Base-by-base conservation (phyloP, 345 rosid genomes). In the Physaria fendleri region DNA sequence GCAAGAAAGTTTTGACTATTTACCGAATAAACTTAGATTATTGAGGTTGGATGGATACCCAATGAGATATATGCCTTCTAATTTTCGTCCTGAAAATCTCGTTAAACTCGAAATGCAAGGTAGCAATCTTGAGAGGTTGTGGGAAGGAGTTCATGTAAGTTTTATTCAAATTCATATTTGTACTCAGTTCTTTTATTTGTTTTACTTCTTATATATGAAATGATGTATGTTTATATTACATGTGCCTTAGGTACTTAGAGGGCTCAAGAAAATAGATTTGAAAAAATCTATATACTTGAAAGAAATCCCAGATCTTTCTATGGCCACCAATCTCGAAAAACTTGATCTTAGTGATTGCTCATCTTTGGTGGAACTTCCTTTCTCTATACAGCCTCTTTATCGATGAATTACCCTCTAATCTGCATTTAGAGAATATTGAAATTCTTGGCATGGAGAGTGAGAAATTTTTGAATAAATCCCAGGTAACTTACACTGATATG, bases 221-320 rank as follows among this genome's bases (percentile, higher is more conserved):
- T n/a, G n/a, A n/a, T n/a, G n/a, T n/a, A n/a, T n/a, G n/a, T n/a
- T n/a, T n/a, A n/a, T n/a, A n/a, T n/a, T n/a, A n/a, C n/a, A n/a
- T n/a, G n/a, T n/a, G n/a, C n/a, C n/a, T n/a, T n/a, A 73, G 77
- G 0, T 13, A n/a, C 25, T 56, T 16, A 32, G 6, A 15, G 62
- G 25, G 8, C 32, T 73, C 6, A 68, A 34, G 38, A 5, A 12
- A 28, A 9, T 76, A 6, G 11, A 51, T 20, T 1, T 46, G 7
- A 0, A 1, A 0, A 2, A 0, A 13, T 46, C 52, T 6, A 0
- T 3, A 1, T 1, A 46, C n/a, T n/a, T 46, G 20, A 25, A 24
- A 46, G 20, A 25, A 14, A 14, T 46, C 8, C 52, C 52, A 13
- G 33, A 46, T 25, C 52, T 46, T 25, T 25, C 20, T 0, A 46